Evolutionary conservation across 805 yeast species (phyloP).

Genomic region (Cyberlindnera maritima): DNA sequence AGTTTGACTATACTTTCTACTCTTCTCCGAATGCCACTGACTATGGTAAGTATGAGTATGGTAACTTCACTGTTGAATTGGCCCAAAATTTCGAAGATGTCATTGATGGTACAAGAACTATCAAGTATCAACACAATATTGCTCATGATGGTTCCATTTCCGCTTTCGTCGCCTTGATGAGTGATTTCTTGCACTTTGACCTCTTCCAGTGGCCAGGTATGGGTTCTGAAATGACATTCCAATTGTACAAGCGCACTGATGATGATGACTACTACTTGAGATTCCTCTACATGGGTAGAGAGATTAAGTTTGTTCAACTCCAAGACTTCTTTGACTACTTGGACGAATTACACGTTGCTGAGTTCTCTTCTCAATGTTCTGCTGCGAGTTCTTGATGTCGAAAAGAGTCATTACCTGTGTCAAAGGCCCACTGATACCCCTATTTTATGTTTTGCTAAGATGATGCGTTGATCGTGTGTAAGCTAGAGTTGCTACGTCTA

Average conservation of each 20-base stretch:
- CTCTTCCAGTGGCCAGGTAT: constrained; percentile 45
- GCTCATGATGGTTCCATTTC: constrained; percentile 42
- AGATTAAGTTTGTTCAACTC: constrained; percentile 18
- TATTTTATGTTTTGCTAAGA: background rate
- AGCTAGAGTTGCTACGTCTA: too few species aligned
- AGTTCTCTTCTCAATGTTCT: constrained; percentile 12
- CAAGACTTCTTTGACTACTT: constrained; percentile 23
- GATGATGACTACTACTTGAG: constrained; percentile 31
- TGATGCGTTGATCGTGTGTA: too few species aligned
- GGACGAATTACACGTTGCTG: constrained; percentile 15
- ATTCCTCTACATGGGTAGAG: constrained; percentile 35
- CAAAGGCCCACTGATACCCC: background rate
- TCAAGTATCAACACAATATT: constrained; percentile 38
- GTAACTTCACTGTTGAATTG: constrained; percentile 38
- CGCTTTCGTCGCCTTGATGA: constrained; percentile 34
- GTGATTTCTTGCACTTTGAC: constrained; percentile 26
- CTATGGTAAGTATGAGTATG: constrained; percentile 33
- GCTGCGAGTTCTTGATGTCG: background rate
- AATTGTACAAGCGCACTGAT: constrained; percentile 32
- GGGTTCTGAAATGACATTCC: constrained; percentile 43
- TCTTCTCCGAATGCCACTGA: constrained; percentile 33
- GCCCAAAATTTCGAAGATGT: constrained; percentile 29
- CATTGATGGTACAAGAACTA: constrained; percentile 27
- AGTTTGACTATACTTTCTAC: constrained; percentile 39
- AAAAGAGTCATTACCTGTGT: background rate